Base-by-base conservation (phyloP, 106 monocot genomes). In the Dendrobium chrysotoxum region DNA sequence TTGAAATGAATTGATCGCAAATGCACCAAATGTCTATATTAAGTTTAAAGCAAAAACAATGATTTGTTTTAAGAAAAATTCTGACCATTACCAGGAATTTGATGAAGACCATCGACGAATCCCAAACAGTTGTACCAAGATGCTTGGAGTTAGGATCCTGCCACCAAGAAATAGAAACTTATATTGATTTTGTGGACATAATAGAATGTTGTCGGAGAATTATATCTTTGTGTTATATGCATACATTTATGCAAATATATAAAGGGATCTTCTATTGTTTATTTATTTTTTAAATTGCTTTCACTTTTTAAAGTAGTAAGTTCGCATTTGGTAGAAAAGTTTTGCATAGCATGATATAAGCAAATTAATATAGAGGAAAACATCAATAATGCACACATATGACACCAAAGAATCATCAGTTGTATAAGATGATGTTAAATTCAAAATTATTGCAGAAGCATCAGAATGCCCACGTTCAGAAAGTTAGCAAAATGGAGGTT, bases 111-210 rank as follows among this genome's bases (percentile, higher is more conserved):
- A 99, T 91, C 10, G 98, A 99, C 68, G 98, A 95, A 91, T 99
- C 98, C 98, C 98, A 99, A 78, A 95, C 98, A 53, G 98, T 99
- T 38, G 94, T 99, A 0, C 98, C 98, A 53, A 88, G 91, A 90
- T 99, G 98, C 88, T 93, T 95, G 66, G 98, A 95, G 81, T 99
- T 99, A 28, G 98, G 95, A 87, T 99, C 93, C 98, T 99, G 86
- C 53, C 21, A 84, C 15, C 21, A 76, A 17, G 11, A 79, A 6
- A 38, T 4, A 25, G 0, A 16, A 30, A 50, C 11, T 74, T 74
- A 0, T 40, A 28, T 0, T 40, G 41, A 40, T 40, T 40, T 41
- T 21, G 1, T 18, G n/a, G 0, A 42, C 30, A 70, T 15, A 70
- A n/a, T 70, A 70, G 31, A 70, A 13, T 35, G 13, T 31, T 15